Evolutionary conservation across 768 basidiomycete species (phyloP).

Genomic region (Rubroboletus pulcherrimus): DNA sequence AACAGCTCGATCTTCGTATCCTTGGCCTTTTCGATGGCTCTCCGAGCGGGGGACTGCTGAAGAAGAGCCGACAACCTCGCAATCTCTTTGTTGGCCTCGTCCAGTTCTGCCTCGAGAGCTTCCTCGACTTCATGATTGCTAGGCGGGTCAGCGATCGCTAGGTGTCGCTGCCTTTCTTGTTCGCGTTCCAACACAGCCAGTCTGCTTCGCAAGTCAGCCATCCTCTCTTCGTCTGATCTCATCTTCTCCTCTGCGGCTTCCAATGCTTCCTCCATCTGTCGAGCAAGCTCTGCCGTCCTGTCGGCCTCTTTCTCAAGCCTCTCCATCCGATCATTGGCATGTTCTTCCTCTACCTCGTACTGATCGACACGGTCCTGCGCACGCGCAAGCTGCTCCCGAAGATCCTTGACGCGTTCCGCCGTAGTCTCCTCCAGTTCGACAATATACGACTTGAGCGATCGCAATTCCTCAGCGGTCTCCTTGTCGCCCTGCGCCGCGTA

Average conservation of each 20-base stretch:
- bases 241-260: constrained; percentile 73
- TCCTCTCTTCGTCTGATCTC: constrained; percentile 52
- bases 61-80: constrained; percentile 63
- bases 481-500: constrained; percentile 24
- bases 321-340: constrained; percentile 46
- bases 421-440: constrained; percentile 60
- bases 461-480: constrained; percentile 31
- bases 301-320: constrained; percentile 50
- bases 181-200: constrained; percentile 58
- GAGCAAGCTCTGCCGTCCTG: constrained; percentile 50
- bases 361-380: constrained; percentile 45
- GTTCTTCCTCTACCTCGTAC: constrained; percentile 43
- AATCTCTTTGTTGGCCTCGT: constrained; percentile 73
- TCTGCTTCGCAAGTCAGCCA: constrained; percentile 49
- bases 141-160: constrained; percentile 16
- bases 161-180: constrained; percentile 35
- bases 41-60: constrained; percentile 68
- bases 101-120: constrained; percentile 70
- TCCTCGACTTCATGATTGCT: constrained; percentile 54
- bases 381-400: constrained; percentile 53
- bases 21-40: constrained; percentile 74
- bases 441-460: constrained; percentile 45
- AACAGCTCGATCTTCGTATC: constrained; percentile 73
- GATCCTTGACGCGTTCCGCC: constrained; percentile 46
- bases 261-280: constrained; percentile 73